Evolutionary conservation across 1,284 basidiomycete genomes (phyloP), one percentile per base, ranked within the genome.

Genomic region (Pterulicium gracile): DNA sequence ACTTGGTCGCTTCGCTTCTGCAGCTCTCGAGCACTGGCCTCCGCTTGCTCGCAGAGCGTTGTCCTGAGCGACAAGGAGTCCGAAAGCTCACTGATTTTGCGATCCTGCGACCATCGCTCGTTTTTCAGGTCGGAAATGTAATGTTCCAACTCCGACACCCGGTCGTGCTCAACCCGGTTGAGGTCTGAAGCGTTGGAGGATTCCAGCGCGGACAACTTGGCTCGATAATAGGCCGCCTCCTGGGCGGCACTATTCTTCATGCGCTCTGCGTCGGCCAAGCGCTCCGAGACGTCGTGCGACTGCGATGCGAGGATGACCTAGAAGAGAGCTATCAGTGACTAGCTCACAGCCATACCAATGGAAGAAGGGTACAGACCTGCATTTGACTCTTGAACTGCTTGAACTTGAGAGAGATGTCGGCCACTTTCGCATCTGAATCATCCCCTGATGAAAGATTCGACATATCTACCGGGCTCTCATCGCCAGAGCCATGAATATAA

Each of bases 161-260:
- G 87, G 47, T 93, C 87, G 4, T 81, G 79, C 54, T 97, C 94
- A 5, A 96, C 59, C 22, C 83, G 79, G 22, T 72, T 68, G 1
- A 80, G 57, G 36, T 96, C 91, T 3, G 66, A 63, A 3, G 78
- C 70, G 15, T 79, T 78, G 45, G 77, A 74, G 1, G 76, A 68
- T 61, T 99, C 96, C 49, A 91, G 67, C 0, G 95, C 92, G 3
- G 81, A 75, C 10, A 96, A 69, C 66, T 98, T 98, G 43, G 94
- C 90, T 42, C 95, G 90, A 62, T 93, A 97, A 67, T 89, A 98
- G 1, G 94, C 90, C 1, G 95, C 89, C 63, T 99, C 96, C 61
- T 98, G 91, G 3, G 91, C 65, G 1, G 96, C 95, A 43, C 79
- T 83, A 3, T 74, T 65, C 52, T 87, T 86, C 47, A 83, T 67